These are phyloP conservation scores for Lentinus polychrous DNA, from an alignment of 1,284 basidiomycete species.

Conservation along the genomic window DNA sequence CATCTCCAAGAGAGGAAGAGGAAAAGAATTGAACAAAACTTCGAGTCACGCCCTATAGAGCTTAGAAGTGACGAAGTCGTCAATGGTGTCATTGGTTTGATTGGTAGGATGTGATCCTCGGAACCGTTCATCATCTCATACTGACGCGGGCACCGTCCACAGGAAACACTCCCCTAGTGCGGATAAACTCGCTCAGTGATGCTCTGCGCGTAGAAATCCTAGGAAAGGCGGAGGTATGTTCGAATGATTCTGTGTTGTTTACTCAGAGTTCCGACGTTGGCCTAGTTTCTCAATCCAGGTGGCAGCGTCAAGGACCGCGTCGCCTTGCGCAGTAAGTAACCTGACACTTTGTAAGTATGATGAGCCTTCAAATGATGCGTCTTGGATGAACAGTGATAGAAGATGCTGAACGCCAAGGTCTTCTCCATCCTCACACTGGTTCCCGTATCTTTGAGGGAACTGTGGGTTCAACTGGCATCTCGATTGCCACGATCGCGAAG, in stretches of 20 bases:
- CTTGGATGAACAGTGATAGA: constrained; percentile 66
- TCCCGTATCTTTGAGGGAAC: constrained; percentile 98
- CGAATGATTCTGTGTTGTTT: no score
- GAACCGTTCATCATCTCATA: not conserved
- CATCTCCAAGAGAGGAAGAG: constrained; percentile 42
- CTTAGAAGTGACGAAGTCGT: constrained; percentile 71
- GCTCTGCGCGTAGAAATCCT: constrained; percentile 90
- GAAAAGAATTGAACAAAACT: constrained; percentile 27
- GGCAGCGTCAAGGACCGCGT: constrained; percentile 98
- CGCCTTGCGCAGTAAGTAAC: constrained; percentile 71
- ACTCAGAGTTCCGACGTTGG: not conserved
- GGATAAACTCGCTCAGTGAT: constrained; percentile 89
- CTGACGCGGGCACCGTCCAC: not conserved
- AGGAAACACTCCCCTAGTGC: constrained; percentile 93
- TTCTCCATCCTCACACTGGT: constrained; percentile 82
- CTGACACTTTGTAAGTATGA: not conserved
- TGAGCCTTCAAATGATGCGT: not conserved
- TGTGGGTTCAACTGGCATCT: constrained; percentile 95
- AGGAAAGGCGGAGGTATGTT: constrained; percentile 84
- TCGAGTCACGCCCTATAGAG: constrained; percentile 63
- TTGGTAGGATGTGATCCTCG: constrained; percentile 46
- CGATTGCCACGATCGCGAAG: constrained; percentile 86
- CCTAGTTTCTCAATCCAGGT: constrained; percentile 89
- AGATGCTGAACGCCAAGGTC: constrained; percentile 83
- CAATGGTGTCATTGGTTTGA: constrained; percentile 72